These are phyloP conservation scores for Coelastrella sp. DNA, from an alignment of 139 green algal species.

Conservation along the genomic window DNA sequence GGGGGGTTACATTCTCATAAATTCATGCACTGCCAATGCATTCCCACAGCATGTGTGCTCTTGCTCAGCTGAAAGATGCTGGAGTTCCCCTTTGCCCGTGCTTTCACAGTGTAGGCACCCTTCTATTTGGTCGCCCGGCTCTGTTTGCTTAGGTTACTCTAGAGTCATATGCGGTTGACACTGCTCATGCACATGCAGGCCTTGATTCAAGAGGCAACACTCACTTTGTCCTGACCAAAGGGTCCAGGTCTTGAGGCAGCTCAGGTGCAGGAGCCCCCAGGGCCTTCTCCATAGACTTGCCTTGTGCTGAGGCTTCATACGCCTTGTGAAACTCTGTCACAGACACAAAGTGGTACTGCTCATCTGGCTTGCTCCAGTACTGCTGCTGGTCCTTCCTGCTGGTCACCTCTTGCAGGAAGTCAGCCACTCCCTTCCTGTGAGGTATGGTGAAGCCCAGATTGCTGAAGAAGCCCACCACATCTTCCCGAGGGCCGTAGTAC, in stretches of 20 bases:
- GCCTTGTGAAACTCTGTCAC: slow-evolving; percentile 51
- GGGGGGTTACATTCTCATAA: too few species aligned
- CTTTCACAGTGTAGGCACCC: too few species aligned
- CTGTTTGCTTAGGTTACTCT: too few species aligned
- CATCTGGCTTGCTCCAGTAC: slow-evolving; percentile 38
- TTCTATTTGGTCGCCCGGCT: too few species aligned
- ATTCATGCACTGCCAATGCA: too few species aligned
- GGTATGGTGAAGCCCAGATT: slow-evolving; percentile 68
- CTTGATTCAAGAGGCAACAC: too few species aligned
- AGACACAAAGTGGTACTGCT: slow-evolving; percentile 48
- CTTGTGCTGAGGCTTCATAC: slow-evolving; percentile 40
- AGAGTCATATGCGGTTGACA: too few species aligned
- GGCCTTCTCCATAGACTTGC: slow-evolving; percentile 1
- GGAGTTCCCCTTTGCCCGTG: too few species aligned
- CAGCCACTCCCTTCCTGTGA: slow-evolving; percentile 69
- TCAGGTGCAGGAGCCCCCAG: slow-evolving; percentile 32
- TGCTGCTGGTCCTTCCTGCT: slow-evolving; percentile 58
- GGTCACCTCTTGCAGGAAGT: slow-evolving; percentile 89
- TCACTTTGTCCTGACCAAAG: slow-evolving; percentile 52
- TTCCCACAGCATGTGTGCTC: too few species aligned
- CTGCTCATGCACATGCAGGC: too few species aligned
- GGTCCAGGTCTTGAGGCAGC: not conserved
- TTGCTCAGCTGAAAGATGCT: too few species aligned
- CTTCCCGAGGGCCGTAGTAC: slow-evolving; percentile 60
- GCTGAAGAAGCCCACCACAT: slow-evolving; percentile 60